Evolutionary conservation across 805 yeast genomes (phyloP).

Genomic region (Candida tammaniensis): DNA sequence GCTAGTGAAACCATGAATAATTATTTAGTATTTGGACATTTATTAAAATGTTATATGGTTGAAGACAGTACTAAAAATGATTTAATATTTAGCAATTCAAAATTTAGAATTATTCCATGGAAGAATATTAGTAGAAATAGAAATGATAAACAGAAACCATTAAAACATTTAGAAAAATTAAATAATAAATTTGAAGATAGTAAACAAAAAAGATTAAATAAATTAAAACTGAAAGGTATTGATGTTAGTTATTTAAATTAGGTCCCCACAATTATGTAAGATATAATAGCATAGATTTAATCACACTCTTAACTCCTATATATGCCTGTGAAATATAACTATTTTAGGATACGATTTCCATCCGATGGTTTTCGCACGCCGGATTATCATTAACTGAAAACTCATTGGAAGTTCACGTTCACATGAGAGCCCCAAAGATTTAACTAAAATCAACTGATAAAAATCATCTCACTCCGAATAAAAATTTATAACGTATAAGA

Average conservation of each 20-base stretch:
- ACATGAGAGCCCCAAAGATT: conserved; percentile 4
- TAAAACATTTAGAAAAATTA: conserved; percentile 54
- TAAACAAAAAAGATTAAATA: conserved; percentile 43
- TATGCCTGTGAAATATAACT: neutral
- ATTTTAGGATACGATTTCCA: neutral
- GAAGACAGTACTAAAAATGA: conserved; percentile 59
- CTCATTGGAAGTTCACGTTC: conserved; percentile 4
- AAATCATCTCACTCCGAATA: too few species aligned
- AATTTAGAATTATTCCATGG: conserved; percentile 61
- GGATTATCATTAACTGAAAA: conserved; percentile 2
- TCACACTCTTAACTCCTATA: neutral
- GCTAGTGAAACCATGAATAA: conserved; percentile 97
- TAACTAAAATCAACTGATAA: conserved; percentile 1
- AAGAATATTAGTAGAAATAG: conserved; percentile 48
- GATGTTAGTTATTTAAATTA: conserved; percentile 23
- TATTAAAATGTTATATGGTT: conserved; percentile 57
- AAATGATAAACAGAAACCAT: conserved; percentile 57
- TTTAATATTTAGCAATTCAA: conserved; percentile 58
- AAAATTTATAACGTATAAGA: too few species aligned
- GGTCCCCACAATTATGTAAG: neutral
- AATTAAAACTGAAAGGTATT: conserved; percentile 57
- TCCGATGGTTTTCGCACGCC: conserved; percentile 1
- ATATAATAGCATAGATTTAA: neutral
- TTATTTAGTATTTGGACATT: conserved; percentile 83
- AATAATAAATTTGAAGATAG: conserved; percentile 43